Conservation (phyloP, 169 alveolate species). For the Cryptosporidium bovis region DNA sequence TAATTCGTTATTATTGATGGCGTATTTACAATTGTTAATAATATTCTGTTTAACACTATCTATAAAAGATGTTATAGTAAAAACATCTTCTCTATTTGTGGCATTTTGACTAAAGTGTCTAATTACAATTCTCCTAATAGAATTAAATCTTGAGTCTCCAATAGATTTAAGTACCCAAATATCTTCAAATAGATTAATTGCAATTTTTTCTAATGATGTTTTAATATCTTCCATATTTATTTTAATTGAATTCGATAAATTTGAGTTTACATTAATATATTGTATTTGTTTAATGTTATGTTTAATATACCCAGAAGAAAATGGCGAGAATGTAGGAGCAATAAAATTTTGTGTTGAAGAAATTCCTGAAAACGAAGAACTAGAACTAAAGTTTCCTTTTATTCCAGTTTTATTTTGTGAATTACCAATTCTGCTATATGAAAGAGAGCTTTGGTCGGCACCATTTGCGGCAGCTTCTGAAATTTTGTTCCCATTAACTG, state of each 20-base stretch:
- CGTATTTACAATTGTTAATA: constrained; percentile 13
- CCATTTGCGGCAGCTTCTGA: neutral
- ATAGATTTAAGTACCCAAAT: constrained; percentile 54
- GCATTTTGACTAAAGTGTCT: neutral
- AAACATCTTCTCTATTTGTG: constrained; percentile 39
- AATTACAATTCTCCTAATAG: constrained; percentile 42
- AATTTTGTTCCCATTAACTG: neutral
- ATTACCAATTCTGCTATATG: constrained; percentile 9
- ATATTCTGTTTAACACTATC: constrained; percentile 51
- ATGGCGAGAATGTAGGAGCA: constrained; percentile 71
- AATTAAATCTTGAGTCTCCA: constrained; percentile 64
- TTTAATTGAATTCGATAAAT: constrained; percentile 13
- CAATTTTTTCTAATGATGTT: constrained; percentile 54
- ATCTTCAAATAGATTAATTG: constrained; percentile 51
- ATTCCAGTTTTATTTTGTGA: neutral
- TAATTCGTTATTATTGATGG: constrained; percentile 1
- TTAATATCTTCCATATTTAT: constrained; percentile 46
- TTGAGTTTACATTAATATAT: constrained; percentile 23
- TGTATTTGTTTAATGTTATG: constrained; percentile 36
- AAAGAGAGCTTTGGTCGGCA: constrained; percentile 10
- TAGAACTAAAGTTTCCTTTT: neutral
- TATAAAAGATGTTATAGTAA: constrained; percentile 67
- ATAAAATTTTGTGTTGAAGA: constrained; percentile 31
- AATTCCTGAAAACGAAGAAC: constrained; percentile 11
- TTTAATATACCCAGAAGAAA: constrained; percentile 2